phyloP scores from a whole-genome alignment of 106 monocot genomes.

The Dendrobium chrysotoxum region DNA sequence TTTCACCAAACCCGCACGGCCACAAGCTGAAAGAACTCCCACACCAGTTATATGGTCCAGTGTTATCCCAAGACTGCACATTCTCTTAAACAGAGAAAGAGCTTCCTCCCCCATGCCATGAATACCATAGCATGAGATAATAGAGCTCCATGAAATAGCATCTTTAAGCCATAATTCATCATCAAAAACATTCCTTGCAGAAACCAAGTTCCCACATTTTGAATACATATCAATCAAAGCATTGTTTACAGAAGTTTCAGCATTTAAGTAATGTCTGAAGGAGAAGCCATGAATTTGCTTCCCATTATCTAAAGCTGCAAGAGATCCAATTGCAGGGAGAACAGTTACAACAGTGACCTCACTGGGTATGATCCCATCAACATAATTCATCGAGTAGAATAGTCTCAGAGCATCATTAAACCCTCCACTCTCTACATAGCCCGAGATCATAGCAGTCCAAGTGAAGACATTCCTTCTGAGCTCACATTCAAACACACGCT shows the following conservation, averaged over 20 bases:
- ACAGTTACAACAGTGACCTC: slow-evolving; percentile 47
- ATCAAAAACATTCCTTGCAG: slow-evolving; percentile 46
- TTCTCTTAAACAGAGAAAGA: slow-evolving; percentile 37
- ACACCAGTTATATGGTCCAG: slow-evolving; percentile 43
- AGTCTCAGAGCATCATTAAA: slow-evolving; percentile 46
- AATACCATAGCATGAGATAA: slow-evolving; percentile 53
- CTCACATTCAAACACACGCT: slow-evolving; percentile 51
- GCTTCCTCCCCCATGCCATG: slow-evolving; percentile 73
- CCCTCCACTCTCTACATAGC: slow-evolving; percentile 44
- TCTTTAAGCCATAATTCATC: slow-evolving; percentile 65
- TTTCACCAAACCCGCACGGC: slow-evolving; percentile 39
- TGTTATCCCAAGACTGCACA: slow-evolving; percentile 37
- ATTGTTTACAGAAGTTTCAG: slow-evolving; percentile 56
- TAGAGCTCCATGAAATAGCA: slow-evolving; percentile 78
- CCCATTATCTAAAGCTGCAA: slow-evolving; percentile 31
- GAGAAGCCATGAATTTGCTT: slow-evolving; percentile 69
- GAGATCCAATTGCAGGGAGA: slow-evolving; percentile 51
- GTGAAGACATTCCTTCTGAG: slow-evolving; percentile 43
- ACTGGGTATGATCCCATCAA: slow-evolving; percentile 34
- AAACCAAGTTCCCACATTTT: slow-evolving; percentile 55
- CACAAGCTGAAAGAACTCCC: slow-evolving; percentile 64
- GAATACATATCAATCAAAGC: slow-evolving; percentile 76
- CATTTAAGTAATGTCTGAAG: slow-evolving; percentile 20
- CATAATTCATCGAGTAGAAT: slow-evolving; percentile 44
- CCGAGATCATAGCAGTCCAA: slow-evolving; percentile 68